A percentile compares a stretch with the other conserved stretches of the same genome.
These are phyloP conservation scores for Cryptomeria japonica DNA, from an alignment of 75 land plant species.

Conservation along the genomic window DNA sequence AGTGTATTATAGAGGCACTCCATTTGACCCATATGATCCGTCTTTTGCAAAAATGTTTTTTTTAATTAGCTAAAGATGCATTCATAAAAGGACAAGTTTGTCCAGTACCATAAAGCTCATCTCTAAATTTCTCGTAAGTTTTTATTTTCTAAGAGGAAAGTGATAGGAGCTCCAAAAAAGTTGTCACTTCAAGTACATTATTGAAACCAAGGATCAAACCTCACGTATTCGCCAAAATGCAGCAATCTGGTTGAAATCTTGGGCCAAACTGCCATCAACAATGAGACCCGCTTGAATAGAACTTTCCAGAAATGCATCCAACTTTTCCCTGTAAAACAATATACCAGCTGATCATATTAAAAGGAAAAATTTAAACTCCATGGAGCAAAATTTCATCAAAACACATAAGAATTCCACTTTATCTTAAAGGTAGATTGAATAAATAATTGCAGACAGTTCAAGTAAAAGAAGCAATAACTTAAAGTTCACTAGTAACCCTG, in stretches of 20 bases:
- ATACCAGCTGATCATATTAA: neutral
- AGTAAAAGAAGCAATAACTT: neutral
- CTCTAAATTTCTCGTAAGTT: neutral
- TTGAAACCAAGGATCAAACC: constrained; percentile 36
- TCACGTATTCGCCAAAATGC: constrained; percentile 95
- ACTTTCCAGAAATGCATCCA: constrained; percentile 75
- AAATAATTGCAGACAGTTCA: neutral
- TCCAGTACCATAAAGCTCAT: neutral
- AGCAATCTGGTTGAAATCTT: constrained; percentile 83
- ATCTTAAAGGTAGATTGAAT: neutral
- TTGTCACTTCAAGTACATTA: neutral
- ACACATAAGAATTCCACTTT: neutral
- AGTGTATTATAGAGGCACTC: neutral
- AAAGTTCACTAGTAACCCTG: neutral
- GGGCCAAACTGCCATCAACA: constrained; percentile 88
- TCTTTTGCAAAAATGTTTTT: neutral
- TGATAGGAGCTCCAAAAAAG: neutral
- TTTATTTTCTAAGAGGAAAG: neutral
- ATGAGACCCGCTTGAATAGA: constrained; percentile 73
- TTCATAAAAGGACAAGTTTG: neutral
- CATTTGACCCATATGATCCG: neutral
- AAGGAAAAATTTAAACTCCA: neutral
- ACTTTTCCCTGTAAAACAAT: constrained; percentile 65
- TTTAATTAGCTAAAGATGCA: neutral
- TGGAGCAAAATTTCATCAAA: neutral